phyloP scores from a whole-genome alignment of 2,329 filamentous ascomycete genomes.

The Microdochium bolleyi region DNA sequence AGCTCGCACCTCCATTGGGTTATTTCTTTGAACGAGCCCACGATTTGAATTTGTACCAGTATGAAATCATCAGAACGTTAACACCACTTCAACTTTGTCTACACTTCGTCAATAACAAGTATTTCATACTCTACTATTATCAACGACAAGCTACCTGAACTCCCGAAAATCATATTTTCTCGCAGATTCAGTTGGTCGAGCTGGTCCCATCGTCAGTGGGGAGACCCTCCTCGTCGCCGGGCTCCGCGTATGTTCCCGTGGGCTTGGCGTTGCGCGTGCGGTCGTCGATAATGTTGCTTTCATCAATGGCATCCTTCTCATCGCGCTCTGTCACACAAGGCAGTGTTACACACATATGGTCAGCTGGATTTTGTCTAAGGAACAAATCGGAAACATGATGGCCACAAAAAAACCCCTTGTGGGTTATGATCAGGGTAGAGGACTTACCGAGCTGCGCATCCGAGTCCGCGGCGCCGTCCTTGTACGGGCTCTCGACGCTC shows the following conservation, averaged over 20 bases:
- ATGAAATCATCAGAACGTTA: too few species aligned
- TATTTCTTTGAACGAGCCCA: too few species aligned
- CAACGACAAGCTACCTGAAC: too few species aligned
- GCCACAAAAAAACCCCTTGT: too few species aligned
- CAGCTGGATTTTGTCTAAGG: neutral
- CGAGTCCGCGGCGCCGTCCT: constrained; percentile 18
- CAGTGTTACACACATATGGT: too few species aligned
- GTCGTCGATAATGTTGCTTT: constrained; percentile 24
- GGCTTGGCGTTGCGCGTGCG: constrained; percentile 23
- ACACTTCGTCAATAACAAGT: too few species aligned
- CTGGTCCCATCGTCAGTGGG: constrained; percentile 11
- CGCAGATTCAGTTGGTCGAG: constrained; percentile 1
- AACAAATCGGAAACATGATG: too few species aligned
- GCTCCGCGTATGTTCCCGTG: constrained; percentile 19
- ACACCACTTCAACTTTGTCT: too few species aligned
- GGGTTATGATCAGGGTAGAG: neutral
- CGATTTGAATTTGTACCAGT: too few species aligned
- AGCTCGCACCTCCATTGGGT: too few species aligned
- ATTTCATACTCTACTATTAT: too few species aligned
- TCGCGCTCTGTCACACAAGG: constrained; percentile 17
- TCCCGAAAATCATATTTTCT: too few species aligned
- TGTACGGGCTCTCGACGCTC: constrained; percentile 23
- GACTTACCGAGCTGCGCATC: constrained; percentile 25
- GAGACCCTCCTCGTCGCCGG: constrained; percentile 23
- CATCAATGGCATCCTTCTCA: constrained; percentile 27